Evolutionary conservation across 2,329 filamentous ascomycete species (phyloP).

Genomic region (Nannizziopsis barbatae): DNA sequence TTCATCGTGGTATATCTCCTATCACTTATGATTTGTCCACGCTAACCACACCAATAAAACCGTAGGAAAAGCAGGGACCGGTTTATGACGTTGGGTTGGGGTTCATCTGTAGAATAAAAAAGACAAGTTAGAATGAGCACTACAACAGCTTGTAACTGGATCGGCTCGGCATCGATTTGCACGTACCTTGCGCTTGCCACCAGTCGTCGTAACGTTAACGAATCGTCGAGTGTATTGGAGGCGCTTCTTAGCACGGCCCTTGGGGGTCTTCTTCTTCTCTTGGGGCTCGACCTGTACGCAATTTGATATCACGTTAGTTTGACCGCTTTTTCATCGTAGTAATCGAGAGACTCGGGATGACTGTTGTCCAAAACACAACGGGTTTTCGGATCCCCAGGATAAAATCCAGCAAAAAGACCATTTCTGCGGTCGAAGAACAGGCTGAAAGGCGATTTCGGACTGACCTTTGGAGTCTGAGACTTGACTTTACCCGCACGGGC

Average conservation of each 20-base stretch:
- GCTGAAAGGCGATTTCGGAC: conserved; percentile 1
- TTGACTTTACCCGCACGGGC: conserved; percentile 97
- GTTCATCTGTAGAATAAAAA: conserved; percentile 56
- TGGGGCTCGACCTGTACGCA: conserved; percentile 61
- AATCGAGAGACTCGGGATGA: too few species aligned
- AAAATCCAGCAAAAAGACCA: neutral
- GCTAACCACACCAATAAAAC: conserved; percentile 9
- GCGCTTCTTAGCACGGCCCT: conserved; percentile 96
- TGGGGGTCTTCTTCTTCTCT: conserved; percentile 95
- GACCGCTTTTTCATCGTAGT: neutral
- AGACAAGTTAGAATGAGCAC: neutral
- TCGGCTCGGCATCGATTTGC: conserved; percentile 1
- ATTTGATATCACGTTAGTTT: neutral
- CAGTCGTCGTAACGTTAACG: conserved; percentile 94
- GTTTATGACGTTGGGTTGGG: conserved; percentile 65
- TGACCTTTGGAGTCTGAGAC: conserved; percentile 52
- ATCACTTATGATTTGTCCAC: neutral
- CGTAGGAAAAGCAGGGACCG: conserved; percentile 1
- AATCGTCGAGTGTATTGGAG: conserved; percentile 94
- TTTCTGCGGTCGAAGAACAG: neutral
- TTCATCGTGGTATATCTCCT: neutral
- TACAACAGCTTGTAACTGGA: neutral
- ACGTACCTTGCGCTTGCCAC: conserved; percentile 93
- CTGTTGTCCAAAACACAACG: too few species aligned
- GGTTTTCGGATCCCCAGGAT: too few species aligned